Percentiles rank a stretch among this genome's conserved stretches.
phyloP scores from a whole-genome alignment of 129 eudicot species.

The Apium graveolens region DNA sequence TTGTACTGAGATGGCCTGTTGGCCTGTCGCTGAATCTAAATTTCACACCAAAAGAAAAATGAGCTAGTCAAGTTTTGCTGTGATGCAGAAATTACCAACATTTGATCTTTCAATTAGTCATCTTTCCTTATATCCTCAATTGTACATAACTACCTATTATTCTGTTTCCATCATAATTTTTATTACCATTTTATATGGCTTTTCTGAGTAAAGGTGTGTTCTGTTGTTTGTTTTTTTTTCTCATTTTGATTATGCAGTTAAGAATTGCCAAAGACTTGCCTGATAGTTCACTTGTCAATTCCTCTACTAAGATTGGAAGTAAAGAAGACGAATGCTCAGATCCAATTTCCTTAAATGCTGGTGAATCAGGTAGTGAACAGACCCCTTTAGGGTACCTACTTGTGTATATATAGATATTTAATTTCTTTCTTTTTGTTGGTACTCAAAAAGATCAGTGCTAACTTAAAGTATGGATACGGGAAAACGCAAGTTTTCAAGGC shows the following conservation, averaged over 20 bases:
- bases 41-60: slow-evolving; percentile 18
- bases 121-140: not conserved
- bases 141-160: not conserved
- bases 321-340: slow-evolving; percentile 21
- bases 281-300: slow-evolving; percentile 13
- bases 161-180: not conserved
- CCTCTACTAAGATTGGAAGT: slow-evolving; percentile 20
- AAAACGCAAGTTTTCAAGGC: slow-evolving; percentile 36
- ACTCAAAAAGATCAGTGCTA: not conserved
- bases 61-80: not conserved
- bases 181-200: slow-evolving; percentile 1
- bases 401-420: not conserved
- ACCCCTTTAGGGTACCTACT: slow-evolving; percentile 2
- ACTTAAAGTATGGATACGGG: slow-evolving; percentile 22
- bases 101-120: not conserved
- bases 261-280: slow-evolving; percentile 27
- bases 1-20: not conserved
- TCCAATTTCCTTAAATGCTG: slow-evolving; percentile 21
- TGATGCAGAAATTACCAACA: not conserved
- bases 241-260: slow-evolving; percentile 22
- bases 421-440: not conserved
- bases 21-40: slow-evolving; percentile 36
- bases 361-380: slow-evolving; percentile 27
- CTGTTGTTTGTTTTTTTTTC: not conserved
- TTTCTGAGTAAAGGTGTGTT: not conserved